These are phyloP conservation scores for Delonix regia DNA, from an alignment of 306 rosid genomes.

Conservation along the genomic window DNA sequence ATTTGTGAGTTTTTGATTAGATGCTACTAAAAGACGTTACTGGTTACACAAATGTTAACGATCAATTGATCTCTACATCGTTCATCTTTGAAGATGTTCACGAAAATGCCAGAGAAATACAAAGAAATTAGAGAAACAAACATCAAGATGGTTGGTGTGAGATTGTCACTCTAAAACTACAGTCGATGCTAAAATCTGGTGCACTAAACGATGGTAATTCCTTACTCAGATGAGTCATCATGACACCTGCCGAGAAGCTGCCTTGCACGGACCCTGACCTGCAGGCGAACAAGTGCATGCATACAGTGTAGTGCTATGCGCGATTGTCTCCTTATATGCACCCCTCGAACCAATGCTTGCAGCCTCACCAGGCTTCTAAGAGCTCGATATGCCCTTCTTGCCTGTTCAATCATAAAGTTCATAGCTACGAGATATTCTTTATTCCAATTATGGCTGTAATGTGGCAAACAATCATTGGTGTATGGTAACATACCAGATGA, in stretches of 20 bases:
- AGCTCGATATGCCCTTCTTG: slow-evolving; percentile 70
- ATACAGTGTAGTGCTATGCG: slow-evolving; percentile 79
- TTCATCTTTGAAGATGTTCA: background rate
- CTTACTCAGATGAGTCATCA: background rate
- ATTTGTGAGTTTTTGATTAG: background rate
- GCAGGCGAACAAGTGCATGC: slow-evolving; percentile 71
- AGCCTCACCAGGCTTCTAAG: slow-evolving; percentile 80
- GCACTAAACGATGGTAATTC: background rate
- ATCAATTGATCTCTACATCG: background rate
- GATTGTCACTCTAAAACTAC: background rate
- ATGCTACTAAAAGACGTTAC: background rate
- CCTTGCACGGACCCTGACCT: slow-evolving; percentile 72
- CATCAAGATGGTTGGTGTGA: background rate
- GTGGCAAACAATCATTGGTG: background rate
- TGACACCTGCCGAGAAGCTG: slow-evolving; percentile 52
- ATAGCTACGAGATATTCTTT: background rate
- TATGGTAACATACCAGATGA: slow-evolving; percentile 67
- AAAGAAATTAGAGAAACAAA: background rate
- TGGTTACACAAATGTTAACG: background rate
- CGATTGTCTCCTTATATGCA: slow-evolving; percentile 61
- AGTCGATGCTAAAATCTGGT: background rate
- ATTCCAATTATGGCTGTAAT: background rate
- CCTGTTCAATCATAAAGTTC: slow-evolving; percentile 47
- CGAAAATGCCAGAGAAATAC: background rate
- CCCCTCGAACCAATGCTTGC: slow-evolving; percentile 88